Evolutionary conservation across 1,284 basidiomycete species (phyloP), one percentile per base, ranked within the genome.

Genomic region (Sanghuangporus sanghuang): DNA sequence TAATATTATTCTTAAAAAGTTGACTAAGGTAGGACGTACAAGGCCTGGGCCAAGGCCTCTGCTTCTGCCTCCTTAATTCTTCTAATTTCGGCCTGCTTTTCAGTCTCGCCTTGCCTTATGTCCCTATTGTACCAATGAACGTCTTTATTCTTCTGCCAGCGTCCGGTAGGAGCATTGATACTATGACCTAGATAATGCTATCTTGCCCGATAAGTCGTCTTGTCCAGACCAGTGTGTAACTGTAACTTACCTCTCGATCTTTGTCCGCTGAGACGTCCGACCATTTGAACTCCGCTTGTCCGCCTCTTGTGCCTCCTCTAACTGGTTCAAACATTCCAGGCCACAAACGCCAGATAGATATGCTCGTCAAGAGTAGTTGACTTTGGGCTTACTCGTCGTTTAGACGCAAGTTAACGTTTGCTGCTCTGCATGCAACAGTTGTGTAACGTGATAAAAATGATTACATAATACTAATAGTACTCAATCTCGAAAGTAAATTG

Each of bases 71-170:
- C 90, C 74, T 96, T 96, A 64, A 96, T 74, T 70, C 81, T 85
- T 65, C 82, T 77, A 46, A 96, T 87, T 76, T 96, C 94, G 66
- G 89, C 90, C 0, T 63, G 68, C 61, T 82, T 78, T 61, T 85
- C 85, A 9, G 71, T 73, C 27, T 85, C 83, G 0, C 68, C 68
- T 6, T 73, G 67, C 0, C 75, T 69, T 11, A 70, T 49, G 1
- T 95, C 92, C 40, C 94, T 85, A 66, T 78, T 84, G 72, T 96
- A 96, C 94, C 94, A 96, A 72, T 96, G 94, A 18, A 96, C 78
- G 70, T 96, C 94, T 73, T 95, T 94, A 78, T 93, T 93, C 77
- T 95, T 95, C 76, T 96, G 94, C 94, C 94, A 96, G 67, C 95
- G 81, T 3, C 95, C 94, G 2, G 92, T 92, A 0, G 94, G 94